These are phyloP conservation scores for Claviceps citrina DNA, from an alignment of 2,329 filamentous ascomycete genomes.

Conservation along the genomic window DNA sequence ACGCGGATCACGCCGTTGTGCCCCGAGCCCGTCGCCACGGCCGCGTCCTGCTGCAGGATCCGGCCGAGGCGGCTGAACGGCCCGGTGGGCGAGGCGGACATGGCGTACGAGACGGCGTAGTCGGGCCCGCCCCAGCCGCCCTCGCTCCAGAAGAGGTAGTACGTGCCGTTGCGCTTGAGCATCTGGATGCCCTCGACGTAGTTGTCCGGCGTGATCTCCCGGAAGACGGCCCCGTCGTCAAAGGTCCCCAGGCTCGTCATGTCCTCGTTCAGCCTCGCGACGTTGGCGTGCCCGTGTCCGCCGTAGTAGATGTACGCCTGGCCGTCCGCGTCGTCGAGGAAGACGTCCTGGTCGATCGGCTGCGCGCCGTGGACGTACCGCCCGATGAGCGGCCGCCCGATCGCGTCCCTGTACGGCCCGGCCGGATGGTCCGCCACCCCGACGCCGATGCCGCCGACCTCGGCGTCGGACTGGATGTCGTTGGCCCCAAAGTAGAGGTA, in stretches of 20 bases:
- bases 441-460: conserved; percentile 26
- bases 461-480: conserved; percentile 22
- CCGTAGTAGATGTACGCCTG: conserved; percentile 29
- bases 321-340: conserved; percentile 24
- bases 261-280: conserved; percentile 26
- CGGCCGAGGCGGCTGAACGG: conserved; percentile 26
- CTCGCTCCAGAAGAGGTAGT: conserved; percentile 33
- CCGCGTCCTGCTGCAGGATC: conserved; percentile 25
- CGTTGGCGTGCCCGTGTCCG: conserved; percentile 22
- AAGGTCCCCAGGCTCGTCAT: conserved; percentile 27
- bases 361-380: conserved; percentile 29
- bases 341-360: conserved; percentile 27
- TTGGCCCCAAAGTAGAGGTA: conserved; percentile 37
- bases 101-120: conserved; percentile 31
- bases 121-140: conserved; percentile 32
- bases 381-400: conserved; percentile 20
- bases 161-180: conserved; percentile 27
- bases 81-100: conserved; percentile 21
- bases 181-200: conserved; percentile 24
- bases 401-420: conserved; percentile 21
- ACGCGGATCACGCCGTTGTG: conserved; percentile 30
- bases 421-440: conserved; percentile 18
- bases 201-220: conserved; percentile 30
- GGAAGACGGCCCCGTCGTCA: conserved; percentile 22
- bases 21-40: conserved; percentile 27